Percentiles rank a stretch among this genome's conserved stretches.
phyloP scores from a whole-genome alignment of 2,329 filamentous ascomycete genomes.

The Fusarium devonianum region DNA sequence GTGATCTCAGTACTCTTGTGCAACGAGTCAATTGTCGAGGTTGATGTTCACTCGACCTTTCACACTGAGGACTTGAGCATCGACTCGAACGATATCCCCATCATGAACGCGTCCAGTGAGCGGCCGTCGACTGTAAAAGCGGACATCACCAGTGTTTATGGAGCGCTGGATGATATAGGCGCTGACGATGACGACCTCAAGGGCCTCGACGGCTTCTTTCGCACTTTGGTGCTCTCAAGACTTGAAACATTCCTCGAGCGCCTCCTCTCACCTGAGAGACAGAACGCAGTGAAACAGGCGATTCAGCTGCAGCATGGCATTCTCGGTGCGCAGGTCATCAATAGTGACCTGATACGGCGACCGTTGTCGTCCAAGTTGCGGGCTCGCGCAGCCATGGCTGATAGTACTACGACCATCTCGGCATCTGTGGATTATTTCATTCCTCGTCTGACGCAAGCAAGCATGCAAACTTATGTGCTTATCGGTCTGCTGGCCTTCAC shows the following conservation, averaged over 20 bases:
- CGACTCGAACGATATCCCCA: slow-evolving; percentile 32
- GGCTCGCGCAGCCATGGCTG: slow-evolving; percentile 7
- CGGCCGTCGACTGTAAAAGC: slow-evolving; percentile 23
- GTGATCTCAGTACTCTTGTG: slow-evolving; percentile 37
- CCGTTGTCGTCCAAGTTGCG: slow-evolving; percentile 17
- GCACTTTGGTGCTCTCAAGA: slow-evolving; percentile 37
- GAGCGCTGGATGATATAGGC: slow-evolving; percentile 24
- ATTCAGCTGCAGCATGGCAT: slow-evolving; percentile 39
- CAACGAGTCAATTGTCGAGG: slow-evolving; percentile 34
- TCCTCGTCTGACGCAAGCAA: slow-evolving; percentile 33
- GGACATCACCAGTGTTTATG: slow-evolving; percentile 31
- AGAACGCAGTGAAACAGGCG: slow-evolving; percentile 34
- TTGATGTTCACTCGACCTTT: slow-evolving; percentile 36
- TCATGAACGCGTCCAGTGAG: slow-evolving; percentile 21
- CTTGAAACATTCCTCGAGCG: slow-evolving; percentile 34
- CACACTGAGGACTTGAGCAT: slow-evolving; percentile 37
- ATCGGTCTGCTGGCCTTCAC: slow-evolving; percentile 31
- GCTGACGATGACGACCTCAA: slow-evolving; percentile 26
- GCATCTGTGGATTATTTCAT: slow-evolving; percentile 35
- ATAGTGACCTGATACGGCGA: slow-evolving; percentile 26
- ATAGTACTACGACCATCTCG: slow-evolving; percentile 15
- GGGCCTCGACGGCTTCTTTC: slow-evolving; percentile 41
- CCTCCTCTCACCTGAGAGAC: slow-evolving; percentile 30
- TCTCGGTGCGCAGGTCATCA: slow-evolving; percentile 39
- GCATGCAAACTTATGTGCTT: slow-evolving; percentile 35